Evolutionary conservation across 768 basidiomycete genomes (phyloP).

Genomic region (Hydnomerulius pinastri): DNA sequence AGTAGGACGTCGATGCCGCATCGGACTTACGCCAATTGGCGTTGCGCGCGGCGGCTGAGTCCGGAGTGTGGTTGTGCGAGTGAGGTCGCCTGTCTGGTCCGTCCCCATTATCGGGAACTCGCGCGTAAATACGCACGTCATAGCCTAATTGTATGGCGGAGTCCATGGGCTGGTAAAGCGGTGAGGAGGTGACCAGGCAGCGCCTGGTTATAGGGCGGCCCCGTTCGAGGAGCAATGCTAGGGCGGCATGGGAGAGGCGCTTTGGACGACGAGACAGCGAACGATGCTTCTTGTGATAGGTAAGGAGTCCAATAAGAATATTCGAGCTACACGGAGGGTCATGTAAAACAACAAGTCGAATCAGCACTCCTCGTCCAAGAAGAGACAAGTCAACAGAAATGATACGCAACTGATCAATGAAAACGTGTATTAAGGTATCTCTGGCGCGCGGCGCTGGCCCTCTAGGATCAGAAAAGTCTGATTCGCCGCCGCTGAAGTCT

Average conservation of each 20-base stretch:
- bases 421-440: conserved; percentile 41
- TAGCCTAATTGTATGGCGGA: conserved; percentile 73
- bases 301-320: conserved; percentile 82
- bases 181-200: conserved; percentile 79
- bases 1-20: neutral
- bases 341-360: neutral
- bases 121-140: conserved; percentile 66
- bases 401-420: conserved; percentile 46
- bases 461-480: conserved; percentile 36
- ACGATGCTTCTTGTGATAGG: conserved; percentile 59
- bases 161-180: conserved; percentile 82
- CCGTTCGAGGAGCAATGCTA: conserved; percentile 78
- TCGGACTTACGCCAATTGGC: conserved; percentile 26
- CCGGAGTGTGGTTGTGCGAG: conserved; percentile 7
- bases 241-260: conserved; percentile 75
- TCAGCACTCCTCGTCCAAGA: conserved; percentile 7
- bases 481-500: conserved; percentile 36
- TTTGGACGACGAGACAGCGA: conserved; percentile 38
- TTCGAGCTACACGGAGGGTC: conserved; percentile 62
- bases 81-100: conserved; percentile 51
- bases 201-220: conserved; percentile 75
- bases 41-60: conserved; percentile 14
- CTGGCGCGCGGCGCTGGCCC: conserved; percentile 33
- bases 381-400: neutral
- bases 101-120: conserved; percentile 69